phyloP scores from a whole-genome alignment of 371 early-diverging fungal species.

The Rhizopus sp. region DNA sequence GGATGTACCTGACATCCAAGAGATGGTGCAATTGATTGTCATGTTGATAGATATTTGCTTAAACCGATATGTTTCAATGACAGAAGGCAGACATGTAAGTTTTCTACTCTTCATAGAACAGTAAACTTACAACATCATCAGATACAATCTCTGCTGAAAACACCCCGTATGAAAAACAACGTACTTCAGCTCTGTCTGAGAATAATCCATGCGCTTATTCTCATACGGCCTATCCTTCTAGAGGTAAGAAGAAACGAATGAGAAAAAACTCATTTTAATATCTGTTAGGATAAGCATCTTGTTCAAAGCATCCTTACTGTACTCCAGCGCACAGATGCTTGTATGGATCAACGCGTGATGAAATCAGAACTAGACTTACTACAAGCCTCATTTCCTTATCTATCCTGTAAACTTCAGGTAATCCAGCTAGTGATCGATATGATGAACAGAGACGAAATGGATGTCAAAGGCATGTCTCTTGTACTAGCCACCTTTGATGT shows the following conservation, averaged over 20 bases:
- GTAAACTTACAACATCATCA: no score
- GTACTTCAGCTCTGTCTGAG: constrained; percentile 7
- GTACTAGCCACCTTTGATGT: constrained; percentile 45
- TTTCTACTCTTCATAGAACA: no score
- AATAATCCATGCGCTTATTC: neutral
- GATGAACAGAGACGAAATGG: constrained; percentile 34
- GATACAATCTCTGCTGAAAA: neutral
- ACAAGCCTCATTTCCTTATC: neutral
- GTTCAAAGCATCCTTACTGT: constrained; percentile 30
- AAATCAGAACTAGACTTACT: constrained; percentile 44
- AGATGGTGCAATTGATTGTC: neutral
- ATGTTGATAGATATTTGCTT: neutral
- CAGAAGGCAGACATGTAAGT: neutral
- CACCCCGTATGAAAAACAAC: constrained; percentile 9
- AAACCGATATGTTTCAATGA: neutral
- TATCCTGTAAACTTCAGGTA: constrained; percentile 29
- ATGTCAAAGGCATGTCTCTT: constrained; percentile 41
- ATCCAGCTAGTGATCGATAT: constrained; percentile 39
- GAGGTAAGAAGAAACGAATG: neutral
- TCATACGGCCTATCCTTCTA: neutral
- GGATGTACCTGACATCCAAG: neutral
- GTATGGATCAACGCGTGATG: constrained; percentile 50
- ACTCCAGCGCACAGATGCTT: constrained; percentile 26
- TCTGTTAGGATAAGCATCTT: constrained; percentile 5
- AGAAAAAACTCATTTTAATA: no score